Evolutionary conservation across 352 stramenopile species (phyloP), one percentile per base, ranked within the genome.

Genomic region (Phytophthora cactorum): DNA sequence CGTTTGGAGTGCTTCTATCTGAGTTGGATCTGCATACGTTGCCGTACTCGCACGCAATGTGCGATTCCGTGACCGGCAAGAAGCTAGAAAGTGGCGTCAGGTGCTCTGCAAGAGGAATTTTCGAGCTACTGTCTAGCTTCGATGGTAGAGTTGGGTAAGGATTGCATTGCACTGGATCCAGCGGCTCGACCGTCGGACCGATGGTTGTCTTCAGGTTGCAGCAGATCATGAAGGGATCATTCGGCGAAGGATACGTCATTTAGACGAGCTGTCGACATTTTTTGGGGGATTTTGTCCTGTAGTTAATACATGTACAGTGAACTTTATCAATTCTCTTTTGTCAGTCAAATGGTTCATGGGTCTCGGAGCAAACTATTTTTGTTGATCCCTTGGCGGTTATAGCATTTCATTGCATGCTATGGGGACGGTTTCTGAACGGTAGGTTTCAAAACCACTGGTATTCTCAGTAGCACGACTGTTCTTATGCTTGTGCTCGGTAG

Each of bases 1-100:
- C 65, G 31, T 74, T 78, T 11, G 70, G 66, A 17, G 41, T 78
- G 2, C 43, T 77, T 9, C 28, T 78, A 12, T 68, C 65, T 2
- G 65, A 78, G 44, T 29, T 78, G 39, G 65, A 74, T 25, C 63
- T 51, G 17, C 55, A 67, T 45, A 53, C 43, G 15, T 32, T 36
- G 25, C 59, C 65, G 28, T 77, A 74, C 50, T 50, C 66, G 8
- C n/a, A 53, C 9, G 45, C 49, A 9, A 77, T 60, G 22, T 2
- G 41, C 25, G 62, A 53, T 25, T 8, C 49, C n/a, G 38, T 45
- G 47, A 44, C 51, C 1, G 52, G 36, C 5, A 52, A 34, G 7
- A 52, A 43, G 17, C 4, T 66, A 70, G 32, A 29, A 45, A 36
- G 52, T 75, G 11, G 46, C 55, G 29, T 38, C 57, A 6, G 56